Evolutionary conservation across 805 yeast species (phyloP), one percentile per base, ranked within the genome.

Genomic region (Yarrowia keelungensis): DNA sequence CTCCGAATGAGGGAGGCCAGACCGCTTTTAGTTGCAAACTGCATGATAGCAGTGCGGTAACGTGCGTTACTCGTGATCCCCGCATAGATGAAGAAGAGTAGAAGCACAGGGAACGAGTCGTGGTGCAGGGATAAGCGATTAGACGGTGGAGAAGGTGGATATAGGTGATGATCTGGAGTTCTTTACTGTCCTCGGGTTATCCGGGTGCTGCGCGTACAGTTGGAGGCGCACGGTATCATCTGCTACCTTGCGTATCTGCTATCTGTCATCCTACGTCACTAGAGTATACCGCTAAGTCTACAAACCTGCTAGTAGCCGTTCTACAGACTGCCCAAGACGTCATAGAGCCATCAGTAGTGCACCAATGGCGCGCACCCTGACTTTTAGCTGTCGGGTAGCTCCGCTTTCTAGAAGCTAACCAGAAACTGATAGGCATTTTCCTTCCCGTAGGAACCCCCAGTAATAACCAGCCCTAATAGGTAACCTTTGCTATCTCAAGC

Each of bases 31-130:
- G 38, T 41, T 53, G 45, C 39, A n/a, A 7, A 26, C 22, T 56
- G 62, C 62, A 32, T 56, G 26, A 56, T 56, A 56, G n/a, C 62
- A 26, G 62, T 41, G 62, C 62, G 62, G 62, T 26, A 10, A 56
- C 39, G 62, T 41, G 47, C 47, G 26, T 56, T 7, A 15, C 46
- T n/a, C 62, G 62, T 56, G 62, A 56, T 56, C 47, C 47, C 54
- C 67, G 59, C 54, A 46, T 61, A 61, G 36, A 39, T 26, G 62
- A 14, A 22, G 35, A 38, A 8, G n/a, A 2, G 19, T 26, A 2
- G 11, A 51, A 41, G 26, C 51, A 14, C 12, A 26, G 15, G 16
- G 36, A 47, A 47, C 54, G 54, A 8, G 22, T 7, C n/a, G 19
- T 39, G 19, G 59, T 35, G 35, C 59, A 53, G n/a, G 35, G 59